A percentile compares a stretch with the other conserved stretches of the same genome.
Conservation (phyloP, 495 filamentous ascomycete species). For the Podospora didyma region DNA sequence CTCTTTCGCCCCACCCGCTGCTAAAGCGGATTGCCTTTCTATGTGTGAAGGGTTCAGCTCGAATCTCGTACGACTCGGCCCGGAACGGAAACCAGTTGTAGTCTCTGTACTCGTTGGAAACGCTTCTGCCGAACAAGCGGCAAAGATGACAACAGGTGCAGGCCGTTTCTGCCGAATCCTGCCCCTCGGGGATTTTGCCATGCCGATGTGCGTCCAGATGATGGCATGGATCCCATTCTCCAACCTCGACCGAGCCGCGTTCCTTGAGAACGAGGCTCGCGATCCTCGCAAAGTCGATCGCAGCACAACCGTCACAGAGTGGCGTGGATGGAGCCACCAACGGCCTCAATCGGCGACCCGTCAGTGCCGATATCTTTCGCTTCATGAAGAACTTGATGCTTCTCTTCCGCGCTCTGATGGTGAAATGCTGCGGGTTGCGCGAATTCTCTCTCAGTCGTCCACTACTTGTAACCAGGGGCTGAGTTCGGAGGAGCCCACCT, state of each 20-base stretch:
- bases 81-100: not conserved
- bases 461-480: no score
- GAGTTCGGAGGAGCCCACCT: no score
- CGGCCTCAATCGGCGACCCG: no score
- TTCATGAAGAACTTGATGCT: no score
- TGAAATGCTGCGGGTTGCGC: no score
- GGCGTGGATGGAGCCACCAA: no score
- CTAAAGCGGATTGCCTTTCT: not conserved
- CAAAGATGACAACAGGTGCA: not conserved
- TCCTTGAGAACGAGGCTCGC: no score
- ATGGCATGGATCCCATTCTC: not conserved
- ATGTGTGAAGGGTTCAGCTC: not conserved
- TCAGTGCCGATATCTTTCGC: no score
- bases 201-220: not conserved
- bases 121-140: not conserved
- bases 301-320: no score
- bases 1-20: not conserved
- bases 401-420: no score
- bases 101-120: not conserved
- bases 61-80: not conserved
- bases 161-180: not conserved
- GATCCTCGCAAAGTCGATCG: no score
- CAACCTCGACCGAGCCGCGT: not conserved
- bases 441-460: no score
- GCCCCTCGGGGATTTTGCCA: not conserved